Base-by-base conservation (phyloP, 495 filamentous ascomycete genomes). In the Hypoxylon lienhwacheense region DNA sequence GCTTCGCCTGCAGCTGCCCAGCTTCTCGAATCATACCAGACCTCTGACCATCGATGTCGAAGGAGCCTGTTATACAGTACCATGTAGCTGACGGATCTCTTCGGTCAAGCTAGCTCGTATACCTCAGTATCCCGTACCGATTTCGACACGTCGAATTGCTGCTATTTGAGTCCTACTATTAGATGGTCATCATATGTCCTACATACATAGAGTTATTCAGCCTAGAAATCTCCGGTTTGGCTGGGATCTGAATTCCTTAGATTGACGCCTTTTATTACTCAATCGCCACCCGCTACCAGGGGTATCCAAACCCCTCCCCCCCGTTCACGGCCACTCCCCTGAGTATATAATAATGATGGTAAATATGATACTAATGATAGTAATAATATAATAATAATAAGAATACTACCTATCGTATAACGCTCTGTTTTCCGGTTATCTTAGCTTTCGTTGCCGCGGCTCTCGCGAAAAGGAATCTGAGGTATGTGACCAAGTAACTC, bases 401-500 rank as follows among this genome's bases (percentile, higher is more conserved):
- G n/a, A n/a, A n/a, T n/a, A n/a, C n/a, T n/a, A n/a, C n/a, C n/a
- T n/a, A n/a, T n/a, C 34, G 34, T 8, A 26, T 26, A 26, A 49
- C 24, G 41, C 39, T 31, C 37, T 35, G 32, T n/a, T 29, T 40
- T n/a, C 7, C 48, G 39, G 14, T 39, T 33, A 40, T 45, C 40
- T 36, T 54, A 34, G 17, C 34, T 47, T 24, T 49, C 45, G 34
- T 31, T 28, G 46, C 29, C 46, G 37, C 35, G 49, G 49, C 49
- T 47, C 33, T 36, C 50, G 37, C 34, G 26, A 44, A 53, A 12
- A 33, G 46, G 46, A 53, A 40, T 33, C 35, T 39, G 44, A 54
- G 37, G 56, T 49, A 48, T 40, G 56, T 60, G n/a, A 53, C 49
- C 39, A 25, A 54, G 56, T 60, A 49, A 48, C 32, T 45, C 31